Base-by-base conservation (phyloP, 495 filamentous ascomycete species). In the Hypoxylon cercidicola region DNA sequence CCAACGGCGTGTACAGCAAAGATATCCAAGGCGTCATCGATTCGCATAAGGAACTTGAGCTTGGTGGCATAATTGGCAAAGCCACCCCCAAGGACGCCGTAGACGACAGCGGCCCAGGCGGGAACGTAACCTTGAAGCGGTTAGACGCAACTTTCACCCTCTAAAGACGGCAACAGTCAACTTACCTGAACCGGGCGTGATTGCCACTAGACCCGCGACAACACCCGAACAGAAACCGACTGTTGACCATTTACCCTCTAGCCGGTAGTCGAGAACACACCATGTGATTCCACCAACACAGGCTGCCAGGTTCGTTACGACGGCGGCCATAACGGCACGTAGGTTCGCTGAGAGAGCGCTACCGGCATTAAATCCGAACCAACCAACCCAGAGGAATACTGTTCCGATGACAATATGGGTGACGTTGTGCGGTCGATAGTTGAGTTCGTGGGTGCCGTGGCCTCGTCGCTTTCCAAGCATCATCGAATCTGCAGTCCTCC, bases 331-430 rank as follows among this genome's bases (percentile, higher is more conserved):
- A 70, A 91, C 85, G 55, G 95, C 88, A 68, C 95, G 89, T 77
- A 96, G 77, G 78, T 96, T 97, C 61, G 93, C 93, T 40, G 87
- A 84, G 37, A 97, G 83, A n/a, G 94, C 95, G 19, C 88, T 92
- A 59, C 95, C 95, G 52, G 91, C 95, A 72, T 99, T 99, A 86
- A 99, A 99, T 49, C 95, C 95, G 73, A 97, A 97, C 95, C 95
- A 99, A 23, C 95, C 95, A 46, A 98, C 93, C 95, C 95, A 99
- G 43, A 99, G 89, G 82, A 99, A 97, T 49, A 97, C 93, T 11
- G 95, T 99, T 3, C 95, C 95, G 44, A 99, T 87, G 32, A 97
- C 94, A 64, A 99, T 92, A 75, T 97, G 93, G 19, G 93, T 97
- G 49, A 99, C 95, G 71, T 98, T 97, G 82, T 99, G 95, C 16